phyloP scores from a whole-genome alignment of 2,329 filamentous ascomycete species.

The Trichophyton rubrum region DNA sequence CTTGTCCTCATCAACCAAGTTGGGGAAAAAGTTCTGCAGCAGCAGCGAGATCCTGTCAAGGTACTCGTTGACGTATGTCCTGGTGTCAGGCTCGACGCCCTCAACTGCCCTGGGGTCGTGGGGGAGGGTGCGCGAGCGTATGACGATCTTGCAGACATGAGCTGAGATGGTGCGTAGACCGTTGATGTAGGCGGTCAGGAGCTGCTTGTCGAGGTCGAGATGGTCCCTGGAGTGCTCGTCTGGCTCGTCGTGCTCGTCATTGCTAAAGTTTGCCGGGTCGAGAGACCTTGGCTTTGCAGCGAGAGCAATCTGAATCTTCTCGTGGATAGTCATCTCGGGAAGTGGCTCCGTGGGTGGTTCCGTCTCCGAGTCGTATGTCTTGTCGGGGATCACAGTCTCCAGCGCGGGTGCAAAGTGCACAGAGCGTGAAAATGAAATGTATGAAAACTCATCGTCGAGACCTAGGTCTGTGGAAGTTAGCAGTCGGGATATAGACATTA shows the following conservation, averaged over 20 bases:
- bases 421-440: constrained; percentile 13
- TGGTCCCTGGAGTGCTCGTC: constrained; percentile 28
- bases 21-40: constrained; percentile 30
- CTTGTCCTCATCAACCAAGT: constrained; percentile 28
- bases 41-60: constrained; percentile 27
- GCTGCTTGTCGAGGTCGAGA: constrained; percentile 27
- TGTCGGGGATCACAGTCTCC: constrained; percentile 8
- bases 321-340: constrained; percentile 27
- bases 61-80: constrained; percentile 18
- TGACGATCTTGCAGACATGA: constrained; percentile 23
- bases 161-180: constrained; percentile 27
- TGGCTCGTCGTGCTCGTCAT: constrained; percentile 10
- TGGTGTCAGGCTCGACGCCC: constrained; percentile 1
- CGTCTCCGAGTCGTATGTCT: background rate
- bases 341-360: background rate
- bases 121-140: constrained; percentile 20
- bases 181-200: constrained; percentile 32
- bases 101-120: background rate
- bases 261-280: constrained; percentile 4
- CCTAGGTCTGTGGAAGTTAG: constrained; percentile 6
- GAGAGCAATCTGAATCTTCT: constrained; percentile 27
- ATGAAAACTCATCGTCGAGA: constrained; percentile 5
- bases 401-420: constrained; percentile 8
- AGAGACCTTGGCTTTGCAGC: constrained; percentile 16
- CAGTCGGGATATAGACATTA: background rate